Evolutionary conservation across 495 filamentous ascomycete genomes (phyloP), one percentile per base, ranked within the genome.

Genomic region (Penicillium ochrochloron): DNA sequence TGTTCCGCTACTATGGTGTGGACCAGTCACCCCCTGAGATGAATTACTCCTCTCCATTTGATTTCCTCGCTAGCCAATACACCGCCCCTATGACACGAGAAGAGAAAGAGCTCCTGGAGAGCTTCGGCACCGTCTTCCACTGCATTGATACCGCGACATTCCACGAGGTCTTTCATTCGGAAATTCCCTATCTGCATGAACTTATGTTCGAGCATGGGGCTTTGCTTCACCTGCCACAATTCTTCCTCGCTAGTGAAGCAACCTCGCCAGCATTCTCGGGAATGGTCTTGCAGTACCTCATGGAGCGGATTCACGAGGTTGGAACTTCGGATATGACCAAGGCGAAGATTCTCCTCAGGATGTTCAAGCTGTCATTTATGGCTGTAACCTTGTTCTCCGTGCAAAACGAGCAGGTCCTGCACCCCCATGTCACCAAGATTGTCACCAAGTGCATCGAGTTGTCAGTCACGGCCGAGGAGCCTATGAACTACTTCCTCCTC

Each of bases 291-390:
- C 91, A 94, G 70, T 98, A 98, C 70, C 82, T 99, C 53, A 98
- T 99, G 95, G 91, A 93, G 70, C 88, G 90, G 31, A 96, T 99
- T 59, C 89, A 95, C 62, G 92, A 98, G 66, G 92, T 99, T 46
- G 96, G 96, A 39, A 96, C 92, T 0, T 89, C 89, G 14, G 92
- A 98, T 73, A 89, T 92, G 54, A 91, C 90, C 61, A 94, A 92
- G 76, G 93, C 94, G 0, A 93, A 93, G 54, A 95, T 98, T 58
- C 81, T 99, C 11, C 82, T 99, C 17, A 88, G 96, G 50, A 88
- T 99, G 57, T 99, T 99, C 83, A 99, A 99, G 78, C 82, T 99
- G 50, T 96, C 93, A 5, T 99, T 99, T 80, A 99, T 99, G 96
- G 96, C 96, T 0, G 96, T 99, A 31, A 98, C 96, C 0, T 78